These are phyloP conservation scores for Quercus alba DNA, from an alignment of 306 rosid species.

Conservation along the genomic window DNA sequence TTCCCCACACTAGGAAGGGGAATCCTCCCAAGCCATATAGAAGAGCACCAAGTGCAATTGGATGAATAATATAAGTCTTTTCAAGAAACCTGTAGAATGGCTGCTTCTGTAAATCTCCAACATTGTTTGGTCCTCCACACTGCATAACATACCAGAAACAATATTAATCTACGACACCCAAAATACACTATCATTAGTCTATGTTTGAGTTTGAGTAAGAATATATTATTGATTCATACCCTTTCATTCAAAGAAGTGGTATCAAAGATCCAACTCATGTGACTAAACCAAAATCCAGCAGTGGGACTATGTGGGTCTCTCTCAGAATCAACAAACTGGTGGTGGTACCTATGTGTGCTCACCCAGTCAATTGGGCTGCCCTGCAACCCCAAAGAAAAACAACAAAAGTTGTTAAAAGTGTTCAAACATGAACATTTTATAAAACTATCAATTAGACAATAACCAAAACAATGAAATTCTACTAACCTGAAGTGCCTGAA, in stretches of 20 bases:
- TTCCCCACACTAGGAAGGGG: constrained; percentile 91
- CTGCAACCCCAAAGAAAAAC: too few relatives aligned
- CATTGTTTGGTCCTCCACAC: constrained; percentile 77
- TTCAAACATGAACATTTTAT: too few relatives aligned
- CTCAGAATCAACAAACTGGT: too few relatives aligned
- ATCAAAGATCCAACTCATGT: constrained; percentile 87
- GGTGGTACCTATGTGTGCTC: too few relatives aligned
- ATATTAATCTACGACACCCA: not conserved
- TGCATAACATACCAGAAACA: constrained; percentile 24
- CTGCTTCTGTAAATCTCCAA: constrained; percentile 74
- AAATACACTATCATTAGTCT: not conserved
- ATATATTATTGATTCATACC: constrained; percentile 32
- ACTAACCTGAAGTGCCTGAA: too few relatives aligned
- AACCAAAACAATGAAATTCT: too few relatives aligned
- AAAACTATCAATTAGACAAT: too few relatives aligned
- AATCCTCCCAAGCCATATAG: constrained; percentile 72
- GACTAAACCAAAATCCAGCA: constrained; percentile 92
- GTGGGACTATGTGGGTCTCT: too few relatives aligned
- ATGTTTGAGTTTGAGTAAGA: not conserved
- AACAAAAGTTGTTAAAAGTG: too few relatives aligned
- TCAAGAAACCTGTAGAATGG: constrained; percentile 60
- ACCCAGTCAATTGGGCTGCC: too few relatives aligned
- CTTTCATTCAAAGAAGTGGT: constrained; percentile 45
- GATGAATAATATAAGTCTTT: constrained; percentile 64
- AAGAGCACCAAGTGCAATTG: constrained; percentile 70